Evolutionary conservation across 805 yeast genomes (phyloP), one percentile per base, ranked within the genome.

Genomic region (Candida xyloterini): DNA sequence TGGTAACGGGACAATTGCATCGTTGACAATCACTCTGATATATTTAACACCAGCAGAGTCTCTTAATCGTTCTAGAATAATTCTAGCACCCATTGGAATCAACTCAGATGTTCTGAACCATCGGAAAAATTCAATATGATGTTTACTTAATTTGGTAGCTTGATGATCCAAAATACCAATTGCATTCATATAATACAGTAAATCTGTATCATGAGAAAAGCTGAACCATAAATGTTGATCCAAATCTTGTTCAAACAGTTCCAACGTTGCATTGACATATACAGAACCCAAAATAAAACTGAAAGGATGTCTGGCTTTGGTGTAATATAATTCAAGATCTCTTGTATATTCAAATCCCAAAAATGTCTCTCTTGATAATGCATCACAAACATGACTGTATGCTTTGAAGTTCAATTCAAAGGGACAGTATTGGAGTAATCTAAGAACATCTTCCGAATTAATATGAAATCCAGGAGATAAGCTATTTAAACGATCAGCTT

Each of bases 401-500:
- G 93, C 95, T 41, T 68, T 70, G 8, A 78, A 84, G 40, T 84
- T 84, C 31, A 84, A 62, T 61, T 86, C 95, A 56, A 71, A 86
- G 3, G 86, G 89, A 63, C 95, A 85, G 63, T 79, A 71, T 10
- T 70, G 66, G 52, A 82, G 79, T 47, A 85, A 52, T 16, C 59
- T 61, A 30, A 57, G 61, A 18, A 79, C 73, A 52, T 86, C 91
- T 26, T 58, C 52, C 2, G 67, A 54, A 3, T 79, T 71, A 38
- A 84, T 48, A 48, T 76, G 65, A 47, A 67, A 65, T 2, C 79
- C 82, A 3, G 78, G 76, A 38, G 84, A 76, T 35, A 71, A 66
- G 32, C 58, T 56, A 51, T 74, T 74, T 35, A 84, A 63, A 51
- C 95, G 71, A n/a, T 57, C 57, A 6, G 81, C 73, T 21, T 86